These are phyloP conservation scores for Rheum nobile DNA, from an alignment of 148 eudicot genomes.

Conservation along the genomic window DNA sequence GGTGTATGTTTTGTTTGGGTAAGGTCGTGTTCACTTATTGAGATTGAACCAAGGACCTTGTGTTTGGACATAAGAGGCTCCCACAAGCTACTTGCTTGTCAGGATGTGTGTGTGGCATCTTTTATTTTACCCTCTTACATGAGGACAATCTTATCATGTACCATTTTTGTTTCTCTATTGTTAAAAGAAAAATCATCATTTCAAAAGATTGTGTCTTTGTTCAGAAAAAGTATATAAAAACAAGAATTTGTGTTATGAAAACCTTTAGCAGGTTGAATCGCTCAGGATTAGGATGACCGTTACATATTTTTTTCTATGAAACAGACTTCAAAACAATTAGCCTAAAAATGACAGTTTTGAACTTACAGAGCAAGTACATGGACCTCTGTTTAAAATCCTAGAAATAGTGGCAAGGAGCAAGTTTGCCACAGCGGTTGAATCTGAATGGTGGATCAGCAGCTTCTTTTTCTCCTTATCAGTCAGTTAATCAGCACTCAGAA, in stretches of 20 bases:
- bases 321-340: background rate
- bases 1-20: background rate
- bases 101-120: background rate
- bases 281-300: too few species aligned
- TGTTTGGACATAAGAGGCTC: background rate
- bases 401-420: background rate
- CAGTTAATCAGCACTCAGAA: background rate
- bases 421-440: background rate
- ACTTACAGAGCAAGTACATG: background rate
- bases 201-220: too few species aligned
- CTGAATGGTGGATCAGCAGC: background rate
- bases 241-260: too few species aligned
- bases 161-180: background rate
- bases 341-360: background rate
- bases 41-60: too few species aligned
- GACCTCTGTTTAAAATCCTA: background rate
- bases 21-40: too few species aligned
- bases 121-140: background rate
- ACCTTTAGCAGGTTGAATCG: background rate
- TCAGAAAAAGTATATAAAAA: too few species aligned
- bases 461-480: background rate
- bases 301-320: background rate
- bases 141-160: background rate
- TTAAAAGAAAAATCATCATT: background rate
- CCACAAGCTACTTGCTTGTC: background rate